Base-by-base conservation (phyloP, 768 basidiomycete genomes). In the Chlorophyllum brunneum region DNA sequence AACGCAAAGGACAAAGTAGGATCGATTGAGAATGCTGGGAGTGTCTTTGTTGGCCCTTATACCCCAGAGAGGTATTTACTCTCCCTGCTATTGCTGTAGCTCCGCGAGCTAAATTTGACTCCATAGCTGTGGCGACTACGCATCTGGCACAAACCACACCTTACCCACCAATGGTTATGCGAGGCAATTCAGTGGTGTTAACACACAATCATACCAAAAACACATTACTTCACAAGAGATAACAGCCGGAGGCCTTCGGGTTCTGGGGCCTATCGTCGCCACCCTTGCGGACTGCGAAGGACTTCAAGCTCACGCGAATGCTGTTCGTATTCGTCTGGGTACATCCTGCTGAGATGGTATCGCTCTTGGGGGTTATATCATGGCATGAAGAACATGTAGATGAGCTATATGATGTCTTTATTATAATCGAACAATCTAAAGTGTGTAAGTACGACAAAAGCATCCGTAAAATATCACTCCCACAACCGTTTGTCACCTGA, bases 141-240 rank as follows among this genome's bases (percentile, higher is more conserved):
- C 95, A 5, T 98, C 95, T 0, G 97, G 97, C 16, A 98, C 97
- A 6, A 99, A 99, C 68, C 97, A 99, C 74, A 98, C 95, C 0
- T 76, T 99, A 20, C 95, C 95, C 31, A 97, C 92, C 8, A 93
- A 92, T 56, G 94, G 95, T 20, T 99, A 94, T 67, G 97, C 97
- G 20, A 85, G 92, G 44, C 97, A 98, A 66, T 99, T 95, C 74
- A 97, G 94, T 59, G 97, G 97, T 4, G 97, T 99, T 59, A 98
- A 95, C 72, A 98, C 95, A 0, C 74, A 81, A 7, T 94, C 93
- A 1, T 99, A 98, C 87, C 95, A 98, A 66, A 99, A 99, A 69
- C 89, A 98, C 67, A 98, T 98, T 61, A 99, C 97, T 11, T 94
- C 92, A 4, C 97, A 98, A 66, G 89, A 97, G 65, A 81, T 98